These are phyloP conservation scores for Penicillium sp. DNA, from an alignment of 2,329 filamentous ascomycete species.

Conservation along the genomic window DNA sequence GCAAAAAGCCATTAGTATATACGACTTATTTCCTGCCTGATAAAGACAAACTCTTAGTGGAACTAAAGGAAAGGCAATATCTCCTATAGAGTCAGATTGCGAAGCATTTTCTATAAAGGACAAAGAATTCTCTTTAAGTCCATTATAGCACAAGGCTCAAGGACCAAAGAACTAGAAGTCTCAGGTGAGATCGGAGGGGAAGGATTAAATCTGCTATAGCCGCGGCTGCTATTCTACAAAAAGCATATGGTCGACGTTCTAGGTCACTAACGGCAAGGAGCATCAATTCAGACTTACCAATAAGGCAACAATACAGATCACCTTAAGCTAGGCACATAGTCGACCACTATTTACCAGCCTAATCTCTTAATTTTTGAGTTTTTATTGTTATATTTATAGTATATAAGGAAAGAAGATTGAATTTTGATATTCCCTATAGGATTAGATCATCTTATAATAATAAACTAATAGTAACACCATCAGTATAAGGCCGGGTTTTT, in stretches of 20 bases:
- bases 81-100: constrained; percentile 4
- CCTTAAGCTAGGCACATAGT: neutral
- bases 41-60: constrained; percentile 3
- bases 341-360: neutral
- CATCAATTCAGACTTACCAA: neutral
- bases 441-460: too few species aligned
- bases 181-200: neutral
- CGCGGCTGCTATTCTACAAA: neutral
- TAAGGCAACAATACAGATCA: neutral
- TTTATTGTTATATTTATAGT: neutral
- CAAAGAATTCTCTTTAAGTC: constrained; percentile 4
- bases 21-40: constrained; percentile 2
- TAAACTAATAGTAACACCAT: too few species aligned
- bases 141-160: constrained; percentile 8
- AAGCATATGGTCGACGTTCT: neutral
- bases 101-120: constrained; percentile 8
- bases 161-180: constrained; percentile 1
- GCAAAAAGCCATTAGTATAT: constrained; percentile 1
- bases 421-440: too few species aligned
- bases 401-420: too few species aligned
- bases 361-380: neutral
- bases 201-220: neutral
- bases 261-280: neutral
- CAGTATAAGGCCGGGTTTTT: too few species aligned
- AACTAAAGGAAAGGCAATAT: constrained; percentile 7